Evolutionary conservation across 495 filamentous ascomycete genomes (phyloP), one percentile per base, ranked within the genome.

Genomic region (Hamigera avellanea): DNA sequence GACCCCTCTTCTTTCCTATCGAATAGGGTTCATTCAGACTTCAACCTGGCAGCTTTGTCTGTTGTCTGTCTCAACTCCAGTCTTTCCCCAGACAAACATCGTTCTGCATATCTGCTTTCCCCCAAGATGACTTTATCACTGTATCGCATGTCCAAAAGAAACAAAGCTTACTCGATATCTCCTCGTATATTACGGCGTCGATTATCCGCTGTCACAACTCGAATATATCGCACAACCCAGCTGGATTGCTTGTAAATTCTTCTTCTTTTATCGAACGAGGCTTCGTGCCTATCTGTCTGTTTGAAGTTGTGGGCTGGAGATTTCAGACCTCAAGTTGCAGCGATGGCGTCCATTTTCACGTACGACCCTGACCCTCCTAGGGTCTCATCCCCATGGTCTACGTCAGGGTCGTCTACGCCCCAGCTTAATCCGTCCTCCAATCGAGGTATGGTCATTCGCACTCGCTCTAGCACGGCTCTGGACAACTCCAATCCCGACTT

Each of bases 271-370:
- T 5, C 4, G 21, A n/a, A n/a, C n/a, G n/a, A n/a, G n/a, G n/a
- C n/a, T n/a, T 23, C 21, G 21, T 5, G 21, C 21, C 9, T 23
- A 5, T 23, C 21, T 23, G 9, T 23, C n/a, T 30, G 28, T 30
- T 30, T 30, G 21, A 28, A 13, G 14, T 15, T 45, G 8, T 35
- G n/a, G 23, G 30, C 34, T 36, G 29, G 21, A 18, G 13, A 26
- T 13, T 17, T 29, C 16, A 32, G 27, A 14, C 7, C 23, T 27
- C 29, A 14, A n/a, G n/a, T n/a, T 28, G 14, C 5, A 33, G 34
- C 31, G 16, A 98, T 96, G 91, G 84, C 86, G 25, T 94, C 87
- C 10, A 85, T 98, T 40, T 98, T 98, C 58, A 95, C 89, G 0
- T 98, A 81, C 51, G 86, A 95, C 37, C 78, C 85, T 8, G 81